phyloP scores from a whole-genome alignment of 2,329 filamentous ascomycete genomes.

The Calonectria montana region DNA sequence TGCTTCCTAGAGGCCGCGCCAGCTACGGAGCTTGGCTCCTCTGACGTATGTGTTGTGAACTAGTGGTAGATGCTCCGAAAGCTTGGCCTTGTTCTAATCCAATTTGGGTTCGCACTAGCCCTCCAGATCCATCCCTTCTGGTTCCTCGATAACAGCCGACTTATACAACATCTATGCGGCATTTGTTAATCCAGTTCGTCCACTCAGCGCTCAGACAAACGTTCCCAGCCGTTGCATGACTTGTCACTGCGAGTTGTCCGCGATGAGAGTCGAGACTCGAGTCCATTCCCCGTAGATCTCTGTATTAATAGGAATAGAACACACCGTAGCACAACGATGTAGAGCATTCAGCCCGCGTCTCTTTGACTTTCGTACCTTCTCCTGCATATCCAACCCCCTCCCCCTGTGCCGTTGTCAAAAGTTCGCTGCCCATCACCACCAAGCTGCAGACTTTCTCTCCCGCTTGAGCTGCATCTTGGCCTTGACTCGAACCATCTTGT shows the following conservation, averaged over 20 bases:
- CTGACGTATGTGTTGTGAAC: constrained; percentile 7
- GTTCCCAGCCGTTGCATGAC: neutral
- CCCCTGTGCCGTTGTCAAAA: neutral
- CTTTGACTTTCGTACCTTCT: neutral
- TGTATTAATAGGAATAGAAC: constrained; percentile 5
- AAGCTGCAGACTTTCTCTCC: neutral
- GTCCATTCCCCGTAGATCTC: constrained; percentile 1
- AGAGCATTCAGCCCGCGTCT: neutral
- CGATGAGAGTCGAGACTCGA: constrained; percentile 1
- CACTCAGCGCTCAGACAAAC: constrained; percentile 7
- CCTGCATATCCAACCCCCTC: neutral
- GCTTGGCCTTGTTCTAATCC: constrained; percentile 14
- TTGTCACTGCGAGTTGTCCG: neutral
- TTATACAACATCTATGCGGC: constrained; percentile 16
- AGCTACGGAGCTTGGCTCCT: neutral
- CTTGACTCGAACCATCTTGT: neutral
- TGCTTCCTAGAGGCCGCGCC: neutral
- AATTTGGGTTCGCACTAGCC: neutral
- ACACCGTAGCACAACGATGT: neutral
- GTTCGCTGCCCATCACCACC: neutral
- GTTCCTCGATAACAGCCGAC: constrained; percentile 15
- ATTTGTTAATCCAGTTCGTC: constrained; percentile 14
- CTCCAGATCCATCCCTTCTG: neutral
- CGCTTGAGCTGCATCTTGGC: neutral
- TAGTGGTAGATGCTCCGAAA: constrained; percentile 13